phyloP scores from a whole-genome alignment of 2,329 filamentous ascomycete species.

The Raffaelea arxii region DNA sequence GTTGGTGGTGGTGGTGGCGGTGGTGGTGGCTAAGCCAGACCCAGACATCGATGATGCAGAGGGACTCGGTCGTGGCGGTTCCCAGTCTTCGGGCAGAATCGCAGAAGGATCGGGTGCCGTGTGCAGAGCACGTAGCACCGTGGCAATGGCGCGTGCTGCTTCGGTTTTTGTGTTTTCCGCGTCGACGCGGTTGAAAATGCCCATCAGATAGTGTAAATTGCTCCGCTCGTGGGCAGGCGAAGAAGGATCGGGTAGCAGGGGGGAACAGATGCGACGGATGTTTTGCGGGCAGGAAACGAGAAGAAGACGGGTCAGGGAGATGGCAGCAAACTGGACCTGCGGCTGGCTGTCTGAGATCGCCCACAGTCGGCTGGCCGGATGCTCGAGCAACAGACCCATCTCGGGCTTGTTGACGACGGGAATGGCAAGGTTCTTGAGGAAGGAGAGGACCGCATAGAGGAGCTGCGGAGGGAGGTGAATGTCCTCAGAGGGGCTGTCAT shows the following conservation, averaged over 20 bases:
- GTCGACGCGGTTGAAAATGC: conserved; percentile 32
- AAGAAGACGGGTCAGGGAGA: conserved; percentile 48
- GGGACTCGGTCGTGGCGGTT: too few species aligned
- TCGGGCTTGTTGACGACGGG: conserved; percentile 42
- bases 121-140: conserved; percentile 46
- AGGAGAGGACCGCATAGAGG: conserved; percentile 47
- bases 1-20: too few species aligned
- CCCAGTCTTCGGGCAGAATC: conserved; percentile 23
- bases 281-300: conserved; percentile 43
- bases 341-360: conserved; percentile 34
- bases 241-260: conserved; percentile 26
- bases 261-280: conserved; percentile 36
- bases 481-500: conserved; percentile 13
- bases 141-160: conserved; percentile 42
- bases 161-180: conserved; percentile 50
- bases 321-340: conserved; percentile 50
- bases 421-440: conserved; percentile 57
- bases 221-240: conserved; percentile 22
- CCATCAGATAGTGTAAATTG: conserved; percentile 27
- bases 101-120: conserved; percentile 18
- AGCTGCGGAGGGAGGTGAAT: conserved; percentile 29
- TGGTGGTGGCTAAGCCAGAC: too few species aligned
- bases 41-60: background rate
- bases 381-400: conserved; percentile 38
- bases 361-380: conserved; percentile 33